Base-by-base conservation (phyloP, 306 rosid genomes). In the Pachyrhizus erosus region DNA sequence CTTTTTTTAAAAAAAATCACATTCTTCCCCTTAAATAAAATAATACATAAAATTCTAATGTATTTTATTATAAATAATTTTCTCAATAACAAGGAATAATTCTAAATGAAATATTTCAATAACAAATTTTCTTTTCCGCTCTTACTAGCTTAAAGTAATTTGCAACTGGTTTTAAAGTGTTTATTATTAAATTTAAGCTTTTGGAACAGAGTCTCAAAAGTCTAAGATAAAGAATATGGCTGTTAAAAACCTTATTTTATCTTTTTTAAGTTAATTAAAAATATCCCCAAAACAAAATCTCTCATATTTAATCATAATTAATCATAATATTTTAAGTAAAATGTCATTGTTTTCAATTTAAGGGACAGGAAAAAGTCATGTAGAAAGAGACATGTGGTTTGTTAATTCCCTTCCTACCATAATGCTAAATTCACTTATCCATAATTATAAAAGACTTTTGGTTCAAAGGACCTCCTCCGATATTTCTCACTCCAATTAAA, bases 371-470 rank as follows among this genome's bases (percentile, higher is more conserved):
- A 61, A 62, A 62, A 13, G 1, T 76, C 17, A 77, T 13, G 2
- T 9, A 54, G 26, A 20, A 54, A 9, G 27, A 18, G 27, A 54
- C 27, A 20, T 20, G 27, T 54, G 26, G 26, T 20, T 20, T 54
- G 11, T 54, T 20, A 9, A 54, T 54, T 54, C 62, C 62, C 27
- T 54, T 43, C 15, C 15, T 2, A 43, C 49, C 49, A 43, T 43
- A 15, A 43, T 43, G 4, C 49, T 43, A 43, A 39, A 39, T 54
- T 75, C 83, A 49, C 71, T 54, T 42, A 7, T 64, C 76, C 46
- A 76, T 77, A 29, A 73, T 77, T 81, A 84, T 71, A 39, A 84
- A 81, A 84, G 86, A 81, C 89, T 83, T 80, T 80, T 78, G 78
- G 80, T 80, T 76, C 81, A 39, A 73, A 80, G 34, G 78, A 4